phyloP scores from a whole-genome alignment of 208 protist species.

The Zelonia costaricensis region DNA sequence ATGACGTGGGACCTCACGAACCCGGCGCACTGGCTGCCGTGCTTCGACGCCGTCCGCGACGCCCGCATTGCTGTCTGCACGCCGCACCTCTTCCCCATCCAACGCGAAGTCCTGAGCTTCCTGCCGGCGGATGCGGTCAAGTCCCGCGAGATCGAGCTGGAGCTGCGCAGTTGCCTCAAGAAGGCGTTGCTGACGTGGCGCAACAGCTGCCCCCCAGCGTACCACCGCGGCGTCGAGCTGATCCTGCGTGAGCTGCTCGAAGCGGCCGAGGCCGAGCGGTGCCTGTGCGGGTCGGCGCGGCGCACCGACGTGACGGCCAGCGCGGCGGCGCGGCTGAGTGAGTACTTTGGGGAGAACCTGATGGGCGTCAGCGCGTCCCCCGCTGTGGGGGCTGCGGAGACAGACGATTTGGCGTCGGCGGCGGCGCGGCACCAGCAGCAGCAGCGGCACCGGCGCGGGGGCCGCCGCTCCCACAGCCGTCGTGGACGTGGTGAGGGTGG shows the following conservation, averaged over 20 bases:
- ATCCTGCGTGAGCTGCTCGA: conserved; percentile 62
- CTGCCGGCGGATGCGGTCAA: conserved; percentile 32
- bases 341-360: conserved; percentile 62
- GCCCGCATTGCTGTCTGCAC: conserved; percentile 35
- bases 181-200: conserved; percentile 65
- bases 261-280: conserved; percentile 59
- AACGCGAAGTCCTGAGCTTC: conserved; percentile 65
- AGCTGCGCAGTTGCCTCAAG: conserved; percentile 47
- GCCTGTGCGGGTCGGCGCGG: conserved; percentile 42
- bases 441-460: neutral
- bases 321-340: conserved; percentile 43
- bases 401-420: no score
- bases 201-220: conserved; percentile 50
- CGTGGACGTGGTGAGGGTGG: neutral
- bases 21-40: conserved; percentile 64
- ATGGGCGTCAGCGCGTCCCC: no score
- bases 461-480: neutral
- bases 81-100: conserved; percentile 53
- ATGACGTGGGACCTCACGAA: conserved; percentile 79
- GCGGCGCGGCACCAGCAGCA: neutral
- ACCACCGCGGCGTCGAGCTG: conserved; percentile 58
- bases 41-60: conserved; percentile 51
- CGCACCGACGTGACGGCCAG: conserved; percentile 38
- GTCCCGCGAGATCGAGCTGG: conserved; percentile 60
- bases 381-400: neutral